phyloP scores from a whole-genome alignment of 2,329 filamentous ascomycete species.

The Trichoderma brevicompactum region DNA sequence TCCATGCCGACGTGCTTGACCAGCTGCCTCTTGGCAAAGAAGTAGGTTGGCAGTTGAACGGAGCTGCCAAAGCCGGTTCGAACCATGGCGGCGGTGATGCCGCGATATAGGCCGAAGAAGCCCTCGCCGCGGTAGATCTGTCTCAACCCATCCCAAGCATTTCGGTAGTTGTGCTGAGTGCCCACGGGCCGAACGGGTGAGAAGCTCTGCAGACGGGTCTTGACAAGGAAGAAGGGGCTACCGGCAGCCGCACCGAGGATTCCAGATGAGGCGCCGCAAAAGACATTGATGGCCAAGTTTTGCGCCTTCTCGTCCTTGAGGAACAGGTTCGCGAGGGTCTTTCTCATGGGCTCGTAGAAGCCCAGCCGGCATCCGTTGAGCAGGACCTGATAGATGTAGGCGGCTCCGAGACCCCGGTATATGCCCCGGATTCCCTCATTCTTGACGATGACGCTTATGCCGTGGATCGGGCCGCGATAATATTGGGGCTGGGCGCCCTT shows the following conservation, averaged over 20 bases:
- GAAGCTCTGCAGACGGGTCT: constrained; percentile 92
- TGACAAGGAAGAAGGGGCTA: constrained; percentile 96
- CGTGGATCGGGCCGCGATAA: constrained; percentile 91
- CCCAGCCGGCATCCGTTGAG: constrained; percentile 95
- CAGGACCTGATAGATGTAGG: constrained; percentile 94
- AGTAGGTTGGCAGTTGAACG: constrained; percentile 96
- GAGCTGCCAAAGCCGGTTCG: constrained; percentile 94
- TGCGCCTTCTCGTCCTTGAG: constrained; percentile 76
- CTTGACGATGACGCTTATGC: constrained; percentile 83
- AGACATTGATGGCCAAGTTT: constrained; percentile 88
- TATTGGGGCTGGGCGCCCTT: constrained; percentile 84
- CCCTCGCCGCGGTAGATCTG: constrained; percentile 82
- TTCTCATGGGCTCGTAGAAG: constrained; percentile 95
- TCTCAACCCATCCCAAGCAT: constrained; percentile 79
- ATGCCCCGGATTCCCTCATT: constrained; percentile 88
- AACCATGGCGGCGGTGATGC: constrained; percentile 92
- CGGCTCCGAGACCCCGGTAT: constrained; percentile 86
- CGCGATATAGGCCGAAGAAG: constrained; percentile 80
- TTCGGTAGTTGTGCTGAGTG: constrained; percentile 92
- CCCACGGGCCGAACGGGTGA: constrained; percentile 92
- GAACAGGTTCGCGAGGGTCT: constrained; percentile 68
- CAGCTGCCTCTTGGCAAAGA: constrained; percentile 90
- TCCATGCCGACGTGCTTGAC: constrained; percentile 83
- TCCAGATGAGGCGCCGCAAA: constrained; percentile 86
- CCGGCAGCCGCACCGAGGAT: constrained; percentile 91